Evolutionary conservation across 2,329 filamentous ascomycete genomes (phyloP), one percentile per base, ranked within the genome.

Genomic region (Fusarium globosum): DNA sequence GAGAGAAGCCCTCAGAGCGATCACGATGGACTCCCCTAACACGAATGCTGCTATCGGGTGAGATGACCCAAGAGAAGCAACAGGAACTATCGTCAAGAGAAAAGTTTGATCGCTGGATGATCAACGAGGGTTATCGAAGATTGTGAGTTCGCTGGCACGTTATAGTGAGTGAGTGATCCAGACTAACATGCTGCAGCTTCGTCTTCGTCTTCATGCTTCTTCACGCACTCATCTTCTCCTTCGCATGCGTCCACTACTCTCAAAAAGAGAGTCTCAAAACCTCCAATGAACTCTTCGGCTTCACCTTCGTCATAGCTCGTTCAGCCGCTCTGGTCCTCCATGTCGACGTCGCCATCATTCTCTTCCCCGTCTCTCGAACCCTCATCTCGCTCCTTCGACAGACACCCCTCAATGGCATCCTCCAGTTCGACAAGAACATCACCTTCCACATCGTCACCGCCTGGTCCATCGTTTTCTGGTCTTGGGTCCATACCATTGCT

Each of bases 391-490:
- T 96, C 71, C 88, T 92, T 59, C 89, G 94, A 71, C 92, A 94
- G 80, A 96, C 94, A 12, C 93, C 94, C 13, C 86, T 96, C 64
- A 95, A 96, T 81, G 93, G 94, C 75, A 94, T 96, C 79, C 92
- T 97, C 75, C 94, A 94, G 76, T 95, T 96, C 82, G 93, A 95
- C 85, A 95, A 95, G 87, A 95, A 95, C 84, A 95, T 95, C 81
- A 94, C 93, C 49, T 96, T 96, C 83, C 94, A 96, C 85, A 96
- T 94, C 83, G 90, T 88, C 55, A 93, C 93, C 33, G 94, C 93
- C 11, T 96, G 93, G 93, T 95, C 93, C 30, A 95, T 97, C 78
- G 91, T 96, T 74, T 94, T 96, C 84, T 97, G 94, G 82, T 94
- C 93, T 18, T 95, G 93, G 92, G 89, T 96, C 2, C 94, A 96